Base-by-base conservation (phyloP, 805 yeast species). In the Candida suzukii region DNA sequence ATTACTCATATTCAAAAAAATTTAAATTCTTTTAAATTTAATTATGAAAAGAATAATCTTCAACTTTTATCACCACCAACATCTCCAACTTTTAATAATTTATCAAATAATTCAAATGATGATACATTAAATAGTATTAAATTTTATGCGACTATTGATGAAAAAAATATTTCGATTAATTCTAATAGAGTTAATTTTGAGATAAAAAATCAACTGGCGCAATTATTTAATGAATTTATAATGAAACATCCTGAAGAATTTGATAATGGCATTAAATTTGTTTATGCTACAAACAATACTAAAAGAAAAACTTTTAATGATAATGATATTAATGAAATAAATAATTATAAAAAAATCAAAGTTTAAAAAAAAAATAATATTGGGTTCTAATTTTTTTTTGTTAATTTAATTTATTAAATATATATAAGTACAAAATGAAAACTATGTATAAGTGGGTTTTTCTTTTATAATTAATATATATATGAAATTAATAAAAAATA, bases 61-160 rank as follows among this genome's bases (percentile, higher is more conserved):
- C n/a, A 17, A 31, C 34, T 19, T 16, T 19, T 31, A 17, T 31
- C 34, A n/a, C 34, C 34, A 8, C 34, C 34, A 24, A 24, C 30
- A 11, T 6, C 6, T 13, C 30, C 30, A 28, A 29, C 11, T 18
- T 17, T 17, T 29, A 29, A 11, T 27, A n/a, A 5, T 27, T 8
- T 8, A 13, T 13, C 16, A 5, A 27, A 5, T 10, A 27, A 11
- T 17, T 17, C 20, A 14, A 8, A 16, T 8, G 19, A 24, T 24
- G 26, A 24, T 13, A 27, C 13, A 6, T 7, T n/a, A 10, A 13
- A 27, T 10, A 10, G 8, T 10, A 5, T 11, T 7, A 9, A 31
- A 27, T 33, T 33, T 22, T 22, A 27, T 33, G 36, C 36, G 36
- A 33, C 36, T 33, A 21, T 33, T 33, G 36, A 14, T 31, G 4